Evolutionary conservation across 139 green algal species (phyloP).

Genomic region (Closterium sp.): DNA sequence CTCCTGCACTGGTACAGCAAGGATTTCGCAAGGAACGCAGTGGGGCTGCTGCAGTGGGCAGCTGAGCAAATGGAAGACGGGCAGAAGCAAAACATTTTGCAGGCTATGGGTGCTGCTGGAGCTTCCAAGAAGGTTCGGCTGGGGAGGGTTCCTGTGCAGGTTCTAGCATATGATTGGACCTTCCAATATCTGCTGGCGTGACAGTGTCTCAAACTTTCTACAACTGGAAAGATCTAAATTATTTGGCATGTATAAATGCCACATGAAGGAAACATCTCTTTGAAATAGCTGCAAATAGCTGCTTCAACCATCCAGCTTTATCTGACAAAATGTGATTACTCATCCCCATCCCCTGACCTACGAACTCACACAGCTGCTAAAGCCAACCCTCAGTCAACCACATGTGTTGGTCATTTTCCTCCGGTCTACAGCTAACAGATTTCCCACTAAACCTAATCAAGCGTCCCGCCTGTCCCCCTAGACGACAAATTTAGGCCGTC

Average conservation of each 20-base stretch:
- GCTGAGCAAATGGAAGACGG: background rate
- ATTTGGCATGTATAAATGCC: too few species aligned
- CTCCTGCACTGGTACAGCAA: slow-evolving; percentile 29
- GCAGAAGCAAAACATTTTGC: background rate
- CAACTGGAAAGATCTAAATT: too few species aligned
- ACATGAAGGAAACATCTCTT: too few species aligned
- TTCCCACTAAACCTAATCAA: background rate
- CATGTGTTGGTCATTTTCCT: background rate
- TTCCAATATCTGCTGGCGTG: background rate
- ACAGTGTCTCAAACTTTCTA: background rate
- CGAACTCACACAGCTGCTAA: too few species aligned
- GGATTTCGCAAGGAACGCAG: slow-evolving; percentile 10
- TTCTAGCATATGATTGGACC: background rate
- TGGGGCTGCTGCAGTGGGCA: background rate
- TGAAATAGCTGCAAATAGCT: too few species aligned
- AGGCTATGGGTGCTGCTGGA: background rate
- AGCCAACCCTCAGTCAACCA: too few species aligned
- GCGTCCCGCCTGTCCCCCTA: background rate
- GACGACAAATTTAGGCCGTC: background rate
- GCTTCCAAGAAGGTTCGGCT: background rate
- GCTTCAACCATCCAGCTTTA: too few species aligned
- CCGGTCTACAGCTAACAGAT: background rate
- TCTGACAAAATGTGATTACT: too few species aligned
- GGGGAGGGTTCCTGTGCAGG: background rate
- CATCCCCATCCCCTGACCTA: too few species aligned